These are phyloP conservation scores for Capsicum pubescens DNA, from an alignment of 257 asterid species.

Conservation along the genomic window DNA sequence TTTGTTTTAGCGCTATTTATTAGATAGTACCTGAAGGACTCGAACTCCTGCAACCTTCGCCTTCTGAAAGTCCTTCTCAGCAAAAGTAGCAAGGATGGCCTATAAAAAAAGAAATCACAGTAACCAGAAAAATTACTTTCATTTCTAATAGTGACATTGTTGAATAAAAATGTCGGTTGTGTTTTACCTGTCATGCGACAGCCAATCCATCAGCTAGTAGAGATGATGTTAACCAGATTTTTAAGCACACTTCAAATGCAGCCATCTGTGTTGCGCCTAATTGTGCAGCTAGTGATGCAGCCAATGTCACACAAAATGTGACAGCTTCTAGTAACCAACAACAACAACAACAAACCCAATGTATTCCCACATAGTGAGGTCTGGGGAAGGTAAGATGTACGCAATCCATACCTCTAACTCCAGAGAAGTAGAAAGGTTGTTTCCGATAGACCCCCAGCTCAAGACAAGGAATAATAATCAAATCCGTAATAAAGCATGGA, in stretches of 20 bases:
- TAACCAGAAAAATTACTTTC: not conserved
- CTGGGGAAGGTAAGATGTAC: too few species aligned
- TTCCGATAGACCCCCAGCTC: too few species aligned
- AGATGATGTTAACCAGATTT: slow-evolving; percentile 92
- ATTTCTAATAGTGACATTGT: not conserved
- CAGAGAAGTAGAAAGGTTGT: too few species aligned
- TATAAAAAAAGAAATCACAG: slow-evolving; percentile 17
- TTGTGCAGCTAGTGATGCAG: slow-evolving; percentile 90
- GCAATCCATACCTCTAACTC: too few species aligned
- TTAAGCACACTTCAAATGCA: slow-evolving; percentile 90
- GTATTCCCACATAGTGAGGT: too few species aligned
- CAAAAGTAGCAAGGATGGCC: slow-evolving; percentile 98
- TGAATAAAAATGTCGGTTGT: not conserved
- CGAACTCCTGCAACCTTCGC: too few species aligned
- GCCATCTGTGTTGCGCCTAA: slow-evolving; percentile 89
- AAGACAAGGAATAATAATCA: too few species aligned
- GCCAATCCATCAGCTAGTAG: slow-evolving; percentile 97
- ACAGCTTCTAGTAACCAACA: slow-evolving; percentile 47
- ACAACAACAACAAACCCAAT: too few species aligned
- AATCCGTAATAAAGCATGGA: too few species aligned
- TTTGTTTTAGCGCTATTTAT: too few species aligned
- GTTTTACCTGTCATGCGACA: slow-evolving; percentile 91
- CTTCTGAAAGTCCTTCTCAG: slow-evolving; percentile 36
- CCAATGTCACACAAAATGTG: slow-evolving; percentile 67
- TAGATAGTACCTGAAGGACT: too few species aligned